Evolutionary conservation across 768 basidiomycete genomes (phyloP).

Genomic region (Lactarius indigo): DNA sequence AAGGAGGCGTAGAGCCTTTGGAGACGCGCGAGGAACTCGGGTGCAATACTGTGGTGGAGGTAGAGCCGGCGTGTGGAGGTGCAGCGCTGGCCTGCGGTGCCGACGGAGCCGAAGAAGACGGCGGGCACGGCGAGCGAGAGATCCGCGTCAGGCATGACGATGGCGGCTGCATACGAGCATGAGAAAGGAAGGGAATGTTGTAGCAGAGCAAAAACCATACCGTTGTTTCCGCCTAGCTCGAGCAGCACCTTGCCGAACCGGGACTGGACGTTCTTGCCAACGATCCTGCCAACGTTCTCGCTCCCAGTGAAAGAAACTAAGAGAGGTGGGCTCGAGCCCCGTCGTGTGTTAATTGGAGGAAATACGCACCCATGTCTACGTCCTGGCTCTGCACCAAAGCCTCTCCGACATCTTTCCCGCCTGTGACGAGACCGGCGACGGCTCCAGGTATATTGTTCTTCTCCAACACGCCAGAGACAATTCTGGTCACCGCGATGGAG

Average conservation of each 20-base stretch:
- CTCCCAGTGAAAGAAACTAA: constrained; percentile 94
- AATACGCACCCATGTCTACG: constrained; percentile 69
- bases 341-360: neutral
- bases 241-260: constrained; percentile 88
- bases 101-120: constrained; percentile 92
- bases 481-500: constrained; percentile 86
- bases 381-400: constrained; percentile 68
- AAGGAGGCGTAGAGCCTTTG: constrained; percentile 68
- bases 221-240: constrained; percentile 95
- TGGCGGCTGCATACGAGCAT: constrained; percentile 53
- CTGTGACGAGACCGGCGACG: constrained; percentile 76
- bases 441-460: constrained; percentile 81
- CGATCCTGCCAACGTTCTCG: constrained; percentile 79
- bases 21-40: constrained; percentile 71
- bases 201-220: too few relatives aligned
- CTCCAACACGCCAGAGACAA: constrained; percentile 78
- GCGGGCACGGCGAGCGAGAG: constrained; percentile 84
- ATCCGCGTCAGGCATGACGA: constrained; percentile 93
- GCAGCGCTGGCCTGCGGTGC: constrained; percentile 73
- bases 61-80: constrained; percentile 91
- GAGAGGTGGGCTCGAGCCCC: neutral
- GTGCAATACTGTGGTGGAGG: constrained; percentile 77
- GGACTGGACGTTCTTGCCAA: constrained; percentile 83
- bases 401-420: constrained; percentile 77
- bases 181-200: too few relatives aligned